Conservation (phyloP, 345 rosid genomes). For the Populus nigra region DNA sequence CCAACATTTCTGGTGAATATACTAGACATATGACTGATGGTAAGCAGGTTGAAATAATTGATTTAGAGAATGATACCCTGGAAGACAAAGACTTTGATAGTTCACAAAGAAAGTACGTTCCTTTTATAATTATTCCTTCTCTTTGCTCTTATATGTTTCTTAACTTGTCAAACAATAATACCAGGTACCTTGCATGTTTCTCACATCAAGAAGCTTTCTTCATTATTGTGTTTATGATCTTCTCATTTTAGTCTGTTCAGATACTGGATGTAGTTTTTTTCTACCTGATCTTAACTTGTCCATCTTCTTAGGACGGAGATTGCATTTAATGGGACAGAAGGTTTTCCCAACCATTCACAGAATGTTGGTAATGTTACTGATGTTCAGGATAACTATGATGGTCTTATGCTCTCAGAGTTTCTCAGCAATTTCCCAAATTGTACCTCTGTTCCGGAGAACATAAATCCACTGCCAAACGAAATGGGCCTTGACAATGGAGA, state of each 20-base stretch:
- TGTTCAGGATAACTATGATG: constrained; percentile 68
- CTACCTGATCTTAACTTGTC: constrained; percentile 10
- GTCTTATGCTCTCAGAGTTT: constrained; percentile 77
- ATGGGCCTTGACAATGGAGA: constrained; percentile 63
- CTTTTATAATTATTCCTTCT: neutral
- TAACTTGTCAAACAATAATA: neutral
- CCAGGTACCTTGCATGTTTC: neutral
- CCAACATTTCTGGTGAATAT: constrained; percentile 49
- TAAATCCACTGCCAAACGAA: constrained; percentile 49
- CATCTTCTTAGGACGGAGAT: constrained; percentile 56
- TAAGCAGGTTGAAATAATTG: constrained; percentile 84
- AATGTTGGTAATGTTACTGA: constrained; percentile 48
- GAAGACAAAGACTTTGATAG: constrained; percentile 52
- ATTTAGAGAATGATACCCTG: constrained; percentile 69
- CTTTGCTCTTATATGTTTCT: neutral
- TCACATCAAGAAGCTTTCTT: neutral
- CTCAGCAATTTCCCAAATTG: constrained; percentile 54
- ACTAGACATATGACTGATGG: constrained; percentile 43
- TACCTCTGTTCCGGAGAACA: constrained; percentile 50
- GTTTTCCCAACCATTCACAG: constrained; percentile 38
- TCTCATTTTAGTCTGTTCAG: neutral
- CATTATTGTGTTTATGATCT: neutral
- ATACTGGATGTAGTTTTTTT: neutral
- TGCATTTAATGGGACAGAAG: constrained; percentile 45
- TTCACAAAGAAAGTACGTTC: constrained; percentile 59